Conservation (phyloP, 169 alveolate genomes). For the Prorocentrum cordatum region DNA sequence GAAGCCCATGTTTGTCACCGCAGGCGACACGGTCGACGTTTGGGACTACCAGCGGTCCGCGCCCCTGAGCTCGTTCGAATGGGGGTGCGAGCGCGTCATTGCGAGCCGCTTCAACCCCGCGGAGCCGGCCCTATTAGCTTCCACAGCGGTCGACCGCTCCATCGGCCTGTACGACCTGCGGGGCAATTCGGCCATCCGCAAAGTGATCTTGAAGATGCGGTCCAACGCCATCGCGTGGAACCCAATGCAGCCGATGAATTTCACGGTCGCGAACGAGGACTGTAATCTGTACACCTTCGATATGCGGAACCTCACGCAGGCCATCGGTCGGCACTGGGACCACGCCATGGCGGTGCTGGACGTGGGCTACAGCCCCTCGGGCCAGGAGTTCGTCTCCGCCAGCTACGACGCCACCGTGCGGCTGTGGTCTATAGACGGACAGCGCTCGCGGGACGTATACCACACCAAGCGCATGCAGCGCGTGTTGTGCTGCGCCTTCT, state of each 20-base stretch:
- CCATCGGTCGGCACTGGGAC: conserved; percentile 90
- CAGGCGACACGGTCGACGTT: conserved; percentile 58
- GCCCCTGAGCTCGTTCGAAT: conserved; percentile 60
- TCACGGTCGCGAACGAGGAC: conserved; percentile 63
- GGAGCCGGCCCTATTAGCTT: conserved; percentile 35
- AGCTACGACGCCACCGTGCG: conserved; percentile 94
- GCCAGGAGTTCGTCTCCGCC: conserved; percentile 95
- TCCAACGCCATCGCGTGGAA: conserved; percentile 94
- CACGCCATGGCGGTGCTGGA: conserved; percentile 84
- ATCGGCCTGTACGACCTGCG: conserved; percentile 37
- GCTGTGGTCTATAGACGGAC: conserved; percentile 83
- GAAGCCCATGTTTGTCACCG: conserved; percentile 38
- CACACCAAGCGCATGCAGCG: conserved; percentile 92
- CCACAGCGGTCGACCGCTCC: conserved; percentile 48
- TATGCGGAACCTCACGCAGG: conserved; percentile 89
- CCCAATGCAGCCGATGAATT: conserved; percentile 91
- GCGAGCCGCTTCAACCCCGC: conserved; percentile 85
- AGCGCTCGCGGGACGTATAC: conserved; percentile 91
- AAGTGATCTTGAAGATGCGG: conserved; percentile 76
- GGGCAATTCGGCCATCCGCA: conserved; percentile 6
- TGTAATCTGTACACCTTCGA: conserved; percentile 92
- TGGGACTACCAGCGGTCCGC: conserved; percentile 66
- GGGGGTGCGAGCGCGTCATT: conserved; percentile 71
- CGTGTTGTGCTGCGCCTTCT: conserved; percentile 85
- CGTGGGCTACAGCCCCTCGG: conserved; percentile 77